Base-by-base conservation (phyloP, 345 rosid genomes). In the Pugionium dolabratum region DNA sequence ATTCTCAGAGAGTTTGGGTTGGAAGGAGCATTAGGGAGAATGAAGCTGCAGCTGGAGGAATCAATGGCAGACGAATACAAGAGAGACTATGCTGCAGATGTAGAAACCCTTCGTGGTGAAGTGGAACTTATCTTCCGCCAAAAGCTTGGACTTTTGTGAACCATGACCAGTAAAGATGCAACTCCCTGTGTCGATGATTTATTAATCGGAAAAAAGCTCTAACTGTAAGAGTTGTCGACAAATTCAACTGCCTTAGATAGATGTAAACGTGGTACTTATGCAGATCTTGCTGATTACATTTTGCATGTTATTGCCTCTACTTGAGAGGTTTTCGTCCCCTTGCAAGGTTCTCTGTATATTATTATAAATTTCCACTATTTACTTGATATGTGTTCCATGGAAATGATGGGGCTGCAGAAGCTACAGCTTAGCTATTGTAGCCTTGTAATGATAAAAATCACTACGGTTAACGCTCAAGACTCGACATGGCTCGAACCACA, bases 41-140 rank as follows among this genome's bases (percentile, higher is more conserved):
- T 87, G 92, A 82, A 80, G 80, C 74, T 63, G 75, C 93, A 79
- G 62, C 82, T 94, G 45, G 73, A 75, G 54, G 85, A 77, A 62
- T 74, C 84, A 62, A 80, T 78, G 87, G 64, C 35, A 32, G 93
- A 82, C 26, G 95, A 91, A 72, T 18, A 76, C 79, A 80, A 27
- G 50, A 79, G 81, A 61, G 99, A 88, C 72, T 88, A 80, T 70
- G 90, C 81, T 1, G 64, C 43, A 51, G 97, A 88, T 54, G 75
- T 86, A 48, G 91, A 94, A 75, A 72, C 40, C 73, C 86, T 94
- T 41, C 82, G 92, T 6, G 65, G 59, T 43, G 96, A 94, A 80
- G 96, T 87, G 46, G 90, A 91, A 59, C 72, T 68, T 32, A 67
- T 79, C 59, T 86, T 85, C 73, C 79, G 71, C 51, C 64, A 48